Percentiles rank a stretch among this genome's conserved stretches.
These are phyloP conservation scores for Arctostaphylos glauca DNA, from an alignment of 148 eudicot species.

Conservation along the genomic window DNA sequence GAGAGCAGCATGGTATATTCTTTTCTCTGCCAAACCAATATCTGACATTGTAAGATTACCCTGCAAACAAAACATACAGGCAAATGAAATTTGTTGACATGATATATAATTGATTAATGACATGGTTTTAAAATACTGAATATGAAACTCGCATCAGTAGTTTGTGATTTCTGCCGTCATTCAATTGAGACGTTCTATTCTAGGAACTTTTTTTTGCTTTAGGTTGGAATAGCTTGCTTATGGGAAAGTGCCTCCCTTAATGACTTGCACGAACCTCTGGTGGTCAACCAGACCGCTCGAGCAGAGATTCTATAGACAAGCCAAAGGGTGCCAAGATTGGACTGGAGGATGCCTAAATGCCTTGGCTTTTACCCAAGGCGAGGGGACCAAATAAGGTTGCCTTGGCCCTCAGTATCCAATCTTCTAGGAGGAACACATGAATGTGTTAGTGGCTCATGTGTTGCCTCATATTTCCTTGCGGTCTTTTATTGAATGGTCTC, in stretches of 20 bases:
- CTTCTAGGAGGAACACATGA: not conserved
- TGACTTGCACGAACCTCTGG: not conserved
- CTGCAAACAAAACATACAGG: slow-evolving; percentile 47
- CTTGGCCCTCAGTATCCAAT: not conserved
- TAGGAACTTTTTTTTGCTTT: not conserved
- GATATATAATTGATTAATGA: not conserved
- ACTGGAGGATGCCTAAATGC: not conserved
- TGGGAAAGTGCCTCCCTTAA: not conserved
- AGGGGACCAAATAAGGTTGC: not conserved
- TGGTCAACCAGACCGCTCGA: not conserved
- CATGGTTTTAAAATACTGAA: not conserved
- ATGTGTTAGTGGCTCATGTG: not conserved
- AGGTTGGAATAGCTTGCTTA: not conserved
- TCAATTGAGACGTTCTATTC: not conserved
- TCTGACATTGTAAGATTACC: slow-evolving; percentile 75
- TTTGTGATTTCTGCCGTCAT: not conserved
- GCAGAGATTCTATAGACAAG: not conserved
- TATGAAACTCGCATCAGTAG: not conserved
- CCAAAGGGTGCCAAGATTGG: not conserved
- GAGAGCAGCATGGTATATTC: slow-evolving; percentile 89
- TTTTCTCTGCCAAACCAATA: slow-evolving; percentile 93
- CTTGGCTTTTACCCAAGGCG: not conserved
- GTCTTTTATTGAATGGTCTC: not conserved
- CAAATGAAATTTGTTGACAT: slow-evolving; percentile 8
- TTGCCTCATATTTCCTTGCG: not conserved